Conservation (phyloP, 1,139 yeast species). For the Wickerhamiella pararugosa region DNA sequence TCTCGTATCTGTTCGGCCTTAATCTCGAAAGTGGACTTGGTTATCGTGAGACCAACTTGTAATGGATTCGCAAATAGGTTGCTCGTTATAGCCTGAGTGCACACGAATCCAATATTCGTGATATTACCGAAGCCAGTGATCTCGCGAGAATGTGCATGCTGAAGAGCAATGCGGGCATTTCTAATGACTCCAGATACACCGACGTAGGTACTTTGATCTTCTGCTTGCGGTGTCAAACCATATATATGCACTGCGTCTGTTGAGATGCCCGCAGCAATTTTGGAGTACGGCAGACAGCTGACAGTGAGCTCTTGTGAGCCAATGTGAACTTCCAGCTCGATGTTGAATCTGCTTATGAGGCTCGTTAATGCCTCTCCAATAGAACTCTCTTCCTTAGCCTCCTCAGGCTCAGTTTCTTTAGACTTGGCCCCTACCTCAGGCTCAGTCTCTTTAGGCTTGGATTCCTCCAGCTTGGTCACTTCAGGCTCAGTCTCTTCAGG, state of each 20-base stretch:
- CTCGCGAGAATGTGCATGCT: slow-evolving; percentile 82
- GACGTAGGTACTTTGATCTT: slow-evolving; percentile 5
- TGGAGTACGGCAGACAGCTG: slow-evolving; percentile 88
- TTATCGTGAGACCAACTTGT: slow-evolving; percentile 36
- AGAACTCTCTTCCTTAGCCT: no score
- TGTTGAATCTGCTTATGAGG: background rate
- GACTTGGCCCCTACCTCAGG: no score
- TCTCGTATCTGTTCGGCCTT: slow-evolving; percentile 82
- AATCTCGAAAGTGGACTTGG: slow-evolving; percentile 45
- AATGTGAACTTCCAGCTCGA: slow-evolving; percentile 39
- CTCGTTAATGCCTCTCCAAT: background rate
- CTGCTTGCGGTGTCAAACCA: slow-evolving; percentile 10
- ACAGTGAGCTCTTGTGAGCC: slow-evolving; percentile 61
- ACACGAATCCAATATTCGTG: slow-evolving; percentile 33
- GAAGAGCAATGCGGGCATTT: slow-evolving; percentile 44
- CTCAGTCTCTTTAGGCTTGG: no score
- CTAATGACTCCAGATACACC: slow-evolving; percentile 8
- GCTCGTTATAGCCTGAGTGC: slow-evolving; percentile 17
- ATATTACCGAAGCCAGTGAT: slow-evolving; percentile 60
- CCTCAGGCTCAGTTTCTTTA: no score
- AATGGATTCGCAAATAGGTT: slow-evolving; percentile 16
- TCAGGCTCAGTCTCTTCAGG: no score
- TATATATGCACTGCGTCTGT: slow-evolving; percentile 35
- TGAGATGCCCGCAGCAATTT: slow-evolving; percentile 74
- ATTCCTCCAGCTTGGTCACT: no score